phyloP scores from a whole-genome alignment of 1,284 basidiomycete species.

The Apiotrichum sp. region DNA sequence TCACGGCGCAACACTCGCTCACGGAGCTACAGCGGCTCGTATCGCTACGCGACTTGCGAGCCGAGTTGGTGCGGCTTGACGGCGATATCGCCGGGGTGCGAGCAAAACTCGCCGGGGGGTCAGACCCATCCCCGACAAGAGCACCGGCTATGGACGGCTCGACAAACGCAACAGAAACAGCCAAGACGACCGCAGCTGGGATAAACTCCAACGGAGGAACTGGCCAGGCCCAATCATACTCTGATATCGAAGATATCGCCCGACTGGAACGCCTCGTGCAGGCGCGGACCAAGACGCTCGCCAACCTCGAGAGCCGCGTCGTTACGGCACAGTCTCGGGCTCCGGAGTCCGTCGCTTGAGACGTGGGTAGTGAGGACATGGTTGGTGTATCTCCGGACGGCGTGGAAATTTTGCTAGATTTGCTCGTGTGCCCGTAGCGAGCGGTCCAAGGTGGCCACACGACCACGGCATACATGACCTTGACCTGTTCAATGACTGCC shows the following conservation, averaged over 20 bases:
- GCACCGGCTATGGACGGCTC: not conserved
- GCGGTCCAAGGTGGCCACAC: no score
- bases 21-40: slow-evolving; percentile 26
- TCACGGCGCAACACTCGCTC: slow-evolving; percentile 32
- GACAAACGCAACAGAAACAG: not conserved
- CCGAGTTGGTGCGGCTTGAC: slow-evolving; percentile 30
- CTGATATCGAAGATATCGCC: slow-evolving; percentile 29
- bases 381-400: no score
- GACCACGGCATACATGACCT: no score
- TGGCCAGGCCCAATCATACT: no score
- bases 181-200: not conserved
- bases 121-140: not conserved
- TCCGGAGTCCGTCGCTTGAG: no score
- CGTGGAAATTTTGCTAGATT: no score
- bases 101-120: slow-evolving; percentile 10
- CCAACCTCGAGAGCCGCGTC: slow-evolving; percentile 24
- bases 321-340: not conserved
- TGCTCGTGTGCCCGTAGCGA: no score
- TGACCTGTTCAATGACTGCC: no score
- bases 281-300: slow-evolving; percentile 34
- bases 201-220: no score
- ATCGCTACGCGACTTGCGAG: slow-evolving; percentile 29
- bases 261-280: slow-evolving; percentile 36
- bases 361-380: no score
- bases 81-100: slow-evolving; percentile 32